Percentiles rank a stretch among this genome's conserved stretches.
Conservation (phyloP, 2,329 filamentous ascomycete species). For the Aspergillus tubingensis region DNA sequence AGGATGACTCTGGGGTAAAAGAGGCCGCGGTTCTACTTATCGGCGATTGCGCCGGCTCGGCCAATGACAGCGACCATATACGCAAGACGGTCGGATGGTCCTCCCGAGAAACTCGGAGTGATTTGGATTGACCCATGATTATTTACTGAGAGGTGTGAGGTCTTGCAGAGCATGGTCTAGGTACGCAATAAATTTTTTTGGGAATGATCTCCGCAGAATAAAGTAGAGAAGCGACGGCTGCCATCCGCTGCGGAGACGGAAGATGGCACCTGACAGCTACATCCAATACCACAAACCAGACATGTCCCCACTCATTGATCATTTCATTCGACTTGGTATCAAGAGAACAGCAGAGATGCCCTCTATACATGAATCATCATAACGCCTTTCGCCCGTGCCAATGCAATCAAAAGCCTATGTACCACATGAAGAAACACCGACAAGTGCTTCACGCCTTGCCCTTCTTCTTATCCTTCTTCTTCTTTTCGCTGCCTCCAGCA, state of each 20-base stretch:
- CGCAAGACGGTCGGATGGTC: not conserved
- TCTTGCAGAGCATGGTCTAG: too few species aligned
- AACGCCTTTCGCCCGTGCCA: conserved; percentile 42
- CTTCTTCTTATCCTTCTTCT: conserved; percentile 55
- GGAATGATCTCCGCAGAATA: too few species aligned
- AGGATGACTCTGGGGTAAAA: conserved; percentile 16
- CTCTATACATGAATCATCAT: conserved; percentile 21
- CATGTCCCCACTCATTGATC: not conserved
- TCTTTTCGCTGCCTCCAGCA: conserved; percentile 39
- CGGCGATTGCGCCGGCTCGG: conserved; percentile 6
- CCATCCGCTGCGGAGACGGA: not conserved
- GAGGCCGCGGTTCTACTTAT: conserved; percentile 9
- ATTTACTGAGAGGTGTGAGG: too few species aligned
- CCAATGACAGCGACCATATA: conserved; percentile 15
- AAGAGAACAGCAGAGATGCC: conserved; percentile 20
- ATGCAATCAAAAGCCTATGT: conserved; percentile 35
- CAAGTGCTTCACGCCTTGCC: conserved; percentile 39
- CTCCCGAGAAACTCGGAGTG: not conserved
- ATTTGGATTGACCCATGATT: not conserved
- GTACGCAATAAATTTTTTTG: too few species aligned
- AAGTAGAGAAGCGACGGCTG: not conserved
- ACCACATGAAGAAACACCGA: conserved; percentile 21
- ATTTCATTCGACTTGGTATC: conserved; percentile 22
- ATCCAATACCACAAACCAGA: too few species aligned
- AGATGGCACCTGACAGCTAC: too few species aligned